Evolutionary conservation across 1,139 yeast species (phyloP).

Genomic region (Ogataea hybrid): DNA sequence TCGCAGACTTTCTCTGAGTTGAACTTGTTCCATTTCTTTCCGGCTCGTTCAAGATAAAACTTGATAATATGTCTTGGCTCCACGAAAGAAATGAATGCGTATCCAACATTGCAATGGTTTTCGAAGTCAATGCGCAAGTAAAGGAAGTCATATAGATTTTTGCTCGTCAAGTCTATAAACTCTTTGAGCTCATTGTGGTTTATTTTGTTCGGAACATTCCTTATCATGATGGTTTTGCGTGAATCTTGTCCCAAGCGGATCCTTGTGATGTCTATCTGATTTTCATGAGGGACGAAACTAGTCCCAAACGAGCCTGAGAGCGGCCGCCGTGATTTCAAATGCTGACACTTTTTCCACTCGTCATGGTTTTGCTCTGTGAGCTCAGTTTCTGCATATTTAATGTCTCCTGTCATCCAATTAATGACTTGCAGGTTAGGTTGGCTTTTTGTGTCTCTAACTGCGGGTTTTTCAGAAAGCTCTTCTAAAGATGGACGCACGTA

Average conservation of each 20-base stretch:
- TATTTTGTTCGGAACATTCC: constrained; percentile 51
- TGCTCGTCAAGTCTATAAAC: constrained; percentile 44
- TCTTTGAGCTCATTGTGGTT: constrained; percentile 43
- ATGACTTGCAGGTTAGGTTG: constrained; percentile 10
- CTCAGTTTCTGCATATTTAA: constrained; percentile 2
- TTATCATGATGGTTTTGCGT: constrained; percentile 48
- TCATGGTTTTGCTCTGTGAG: constrained; percentile 8
- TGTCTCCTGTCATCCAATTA: constrained; percentile 18
- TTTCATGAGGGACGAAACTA: constrained; percentile 19
- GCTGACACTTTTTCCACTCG: constrained; percentile 25
- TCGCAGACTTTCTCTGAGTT: constrained; percentile 50
- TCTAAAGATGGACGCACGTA: constrained; percentile 19
- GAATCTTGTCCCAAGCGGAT: constrained; percentile 40
- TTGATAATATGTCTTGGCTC: constrained; percentile 42
- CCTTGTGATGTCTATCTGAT: constrained; percentile 34
- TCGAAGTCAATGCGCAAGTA: constrained; percentile 50
- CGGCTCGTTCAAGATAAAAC: constrained; percentile 44
- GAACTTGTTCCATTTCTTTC: constrained; percentile 45
- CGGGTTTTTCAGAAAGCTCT: constrained; percentile 17
- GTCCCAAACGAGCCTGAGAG: constrained; percentile 22
- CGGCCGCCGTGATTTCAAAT: constrained; percentile 23
- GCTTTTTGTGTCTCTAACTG: background rate
- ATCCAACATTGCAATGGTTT: constrained; percentile 51
- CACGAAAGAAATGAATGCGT: constrained; percentile 49
- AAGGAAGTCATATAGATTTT: constrained; percentile 51